Conservation (phyloP, 2,329 filamentous ascomycete species). For the Colletotrichum magnum region DNA sequence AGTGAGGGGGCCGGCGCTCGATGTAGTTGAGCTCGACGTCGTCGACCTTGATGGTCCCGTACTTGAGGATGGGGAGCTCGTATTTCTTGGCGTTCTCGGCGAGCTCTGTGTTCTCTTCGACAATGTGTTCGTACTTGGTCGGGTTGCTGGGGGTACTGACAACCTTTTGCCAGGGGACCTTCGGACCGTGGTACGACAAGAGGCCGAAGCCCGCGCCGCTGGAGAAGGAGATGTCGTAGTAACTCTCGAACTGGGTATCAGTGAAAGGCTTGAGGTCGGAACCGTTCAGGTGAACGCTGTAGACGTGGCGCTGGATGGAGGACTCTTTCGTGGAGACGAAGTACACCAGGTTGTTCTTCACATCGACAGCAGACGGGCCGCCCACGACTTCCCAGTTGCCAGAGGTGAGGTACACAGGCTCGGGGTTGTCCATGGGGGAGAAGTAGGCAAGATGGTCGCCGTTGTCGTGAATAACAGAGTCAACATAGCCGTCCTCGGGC, state of each 20-base stretch:
- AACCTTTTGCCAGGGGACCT: constrained; percentile 91
- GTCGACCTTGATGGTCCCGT: constrained; percentile 87
- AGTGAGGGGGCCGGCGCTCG: constrained; percentile 91
- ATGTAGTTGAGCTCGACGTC: constrained; percentile 80
- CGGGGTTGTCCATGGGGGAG: constrained; percentile 83
- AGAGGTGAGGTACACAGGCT: constrained; percentile 88
- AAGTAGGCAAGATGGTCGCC: constrained; percentile 96
- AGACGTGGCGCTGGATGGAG: constrained; percentile 91
- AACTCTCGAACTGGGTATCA: constrained; percentile 79
- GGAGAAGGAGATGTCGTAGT: constrained; percentile 89
- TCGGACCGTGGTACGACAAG: constrained; percentile 87
- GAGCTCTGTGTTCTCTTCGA: constrained; percentile 85
- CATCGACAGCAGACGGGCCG: constrained; percentile 86
- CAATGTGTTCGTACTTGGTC: constrained; percentile 74
- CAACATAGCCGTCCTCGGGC: constrained; percentile 89
- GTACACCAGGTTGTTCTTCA: constrained; percentile 90
- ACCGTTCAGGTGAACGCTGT: constrained; percentile 89
- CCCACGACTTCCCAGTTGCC: constrained; percentile 93
- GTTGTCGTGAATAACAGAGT: constrained; percentile 87
- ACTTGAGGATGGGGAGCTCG: constrained; percentile 86
- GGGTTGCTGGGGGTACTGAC: constrained; percentile 83
- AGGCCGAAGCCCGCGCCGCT: constrained; percentile 84
- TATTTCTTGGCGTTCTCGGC: constrained; percentile 79
- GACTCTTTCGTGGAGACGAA: constrained; percentile 90
- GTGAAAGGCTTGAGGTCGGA: constrained; percentile 81